Conservation (phyloP, 768 basidiomycete species). For the Hypsizygus marmoreus region DNA sequence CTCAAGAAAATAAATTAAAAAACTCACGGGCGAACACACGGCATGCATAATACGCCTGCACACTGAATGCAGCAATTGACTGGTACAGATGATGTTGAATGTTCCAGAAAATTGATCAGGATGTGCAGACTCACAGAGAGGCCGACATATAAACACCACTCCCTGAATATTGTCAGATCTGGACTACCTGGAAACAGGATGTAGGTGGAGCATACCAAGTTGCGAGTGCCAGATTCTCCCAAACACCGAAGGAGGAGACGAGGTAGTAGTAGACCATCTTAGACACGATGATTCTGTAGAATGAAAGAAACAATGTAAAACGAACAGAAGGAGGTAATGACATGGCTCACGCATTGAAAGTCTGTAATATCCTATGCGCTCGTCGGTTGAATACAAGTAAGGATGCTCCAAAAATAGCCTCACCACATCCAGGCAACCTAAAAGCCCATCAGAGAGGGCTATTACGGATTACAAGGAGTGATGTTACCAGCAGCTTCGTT, state of each 20-base stretch:
- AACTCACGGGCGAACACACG: not conserved
- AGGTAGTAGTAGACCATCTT: constrained; percentile 8
- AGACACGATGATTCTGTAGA: not conserved
- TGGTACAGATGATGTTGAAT: not conserved
- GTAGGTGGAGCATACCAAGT: not conserved
- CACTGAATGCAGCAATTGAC: not conserved
- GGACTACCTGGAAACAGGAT: not conserved
- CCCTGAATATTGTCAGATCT: not conserved
- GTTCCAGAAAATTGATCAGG: not conserved
- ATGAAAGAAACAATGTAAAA: not conserved
- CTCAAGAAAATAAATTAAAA: not conserved
- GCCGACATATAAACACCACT: constrained; percentile 5
- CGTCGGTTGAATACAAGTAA: not conserved
- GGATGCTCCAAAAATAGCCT: not conserved
- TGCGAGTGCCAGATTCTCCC: not conserved
- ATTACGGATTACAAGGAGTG: too few relatives aligned
- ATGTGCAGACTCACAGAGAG: not conserved
- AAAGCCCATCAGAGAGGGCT: too few relatives aligned
- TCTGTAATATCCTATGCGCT: not conserved
- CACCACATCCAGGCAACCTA: constrained; percentile 4
- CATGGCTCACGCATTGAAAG: constrained; percentile 5
- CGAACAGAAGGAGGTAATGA: not conserved
- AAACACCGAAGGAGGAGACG: constrained; percentile 1
- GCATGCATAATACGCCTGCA: constrained; percentile 4
- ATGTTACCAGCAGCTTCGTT: constrained; percentile 3